phyloP scores from a whole-genome alignment of 2,329 filamentous ascomycete genomes.

The Neofusicoccum ribis region DNA sequence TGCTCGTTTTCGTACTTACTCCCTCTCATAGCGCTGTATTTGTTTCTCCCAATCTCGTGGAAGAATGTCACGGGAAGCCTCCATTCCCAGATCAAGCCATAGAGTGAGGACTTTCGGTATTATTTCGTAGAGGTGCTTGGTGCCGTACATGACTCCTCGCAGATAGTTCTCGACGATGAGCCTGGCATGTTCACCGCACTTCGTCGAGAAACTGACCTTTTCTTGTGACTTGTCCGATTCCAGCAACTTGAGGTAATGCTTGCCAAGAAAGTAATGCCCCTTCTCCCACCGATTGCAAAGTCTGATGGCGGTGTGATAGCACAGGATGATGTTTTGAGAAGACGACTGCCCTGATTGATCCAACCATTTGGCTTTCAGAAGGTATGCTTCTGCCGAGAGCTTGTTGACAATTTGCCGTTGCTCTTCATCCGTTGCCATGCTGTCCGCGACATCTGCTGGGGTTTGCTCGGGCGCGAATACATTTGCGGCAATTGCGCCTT shows the following conservation, averaged over 20 bases:
- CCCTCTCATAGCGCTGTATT: slow-evolving; percentile 27
- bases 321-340: slow-evolving; percentile 72
- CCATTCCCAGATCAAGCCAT: slow-evolving; percentile 88
- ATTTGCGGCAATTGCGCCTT: slow-evolving; percentile 79
- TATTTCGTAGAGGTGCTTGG: slow-evolving; percentile 95
- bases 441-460: not conserved
- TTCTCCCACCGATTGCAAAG: slow-evolving; percentile 81
- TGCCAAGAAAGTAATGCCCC: slow-evolving; percentile 93
- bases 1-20: not conserved
- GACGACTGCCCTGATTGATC: slow-evolving; percentile 93
- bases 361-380: slow-evolving; percentile 94
- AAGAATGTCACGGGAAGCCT: slow-evolving; percentile 53
- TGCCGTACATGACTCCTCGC: slow-evolving; percentile 80
- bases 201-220: slow-evolving; percentile 50
- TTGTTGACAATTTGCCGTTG: slow-evolving; percentile 53
- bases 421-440: slow-evolving; percentile 24
- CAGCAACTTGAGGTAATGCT: slow-evolving; percentile 94
- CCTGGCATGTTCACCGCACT: slow-evolving; percentile 81
- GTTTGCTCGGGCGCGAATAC: slow-evolving; percentile 57
- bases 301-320: slow-evolving; percentile 80
- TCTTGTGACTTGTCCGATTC: slow-evolving; percentile 83
- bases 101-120: slow-evolving; percentile 87
- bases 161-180: slow-evolving; percentile 93
- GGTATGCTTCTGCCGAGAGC: slow-evolving; percentile 73
- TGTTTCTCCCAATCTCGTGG: slow-evolving; percentile 29